These are phyloP conservation scores for Brettanomyces anomalus DNA, from an alignment of 805 yeast genomes.

Conservation along the genomic window DNA sequence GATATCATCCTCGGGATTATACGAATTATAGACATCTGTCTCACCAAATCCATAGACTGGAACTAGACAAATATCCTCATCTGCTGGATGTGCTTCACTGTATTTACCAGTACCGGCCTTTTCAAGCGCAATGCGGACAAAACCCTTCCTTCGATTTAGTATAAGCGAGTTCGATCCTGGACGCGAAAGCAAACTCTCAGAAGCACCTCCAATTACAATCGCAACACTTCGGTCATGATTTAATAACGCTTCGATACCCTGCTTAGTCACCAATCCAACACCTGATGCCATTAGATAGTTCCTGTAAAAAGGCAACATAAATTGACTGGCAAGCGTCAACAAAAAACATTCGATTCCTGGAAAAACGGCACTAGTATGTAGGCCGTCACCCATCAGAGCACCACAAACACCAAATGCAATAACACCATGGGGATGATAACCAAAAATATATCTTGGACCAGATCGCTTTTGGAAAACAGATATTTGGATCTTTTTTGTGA, in stretches of 20 bases:
- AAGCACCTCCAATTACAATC: constrained; percentile 94
- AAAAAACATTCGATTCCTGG: constrained; percentile 81
- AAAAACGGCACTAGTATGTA: constrained; percentile 37
- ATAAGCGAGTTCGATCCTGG: constrained; percentile 63
- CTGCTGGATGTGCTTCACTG: constrained; percentile 6
- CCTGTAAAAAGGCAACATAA: constrained; percentile 73
- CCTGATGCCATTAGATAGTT: constrained; percentile 81
- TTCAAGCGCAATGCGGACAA: constrained; percentile 77
- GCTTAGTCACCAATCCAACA: constrained; percentile 71
- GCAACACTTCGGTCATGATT: constrained; percentile 65
- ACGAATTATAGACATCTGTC: constrained; percentile 45
- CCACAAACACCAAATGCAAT: constrained; percentile 89
- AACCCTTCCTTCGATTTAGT: constrained; percentile 73
- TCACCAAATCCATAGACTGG: constrained; percentile 93
- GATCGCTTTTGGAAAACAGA: constrained; percentile 23
- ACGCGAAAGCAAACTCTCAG: constrained; percentile 66
- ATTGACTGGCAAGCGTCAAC: constrained; percentile 76
- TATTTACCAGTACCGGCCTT: constrained; percentile 20
- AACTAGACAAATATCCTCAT: constrained; percentile 68
- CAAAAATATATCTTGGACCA: constrained; percentile 79
- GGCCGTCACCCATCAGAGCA: constrained; percentile 66
- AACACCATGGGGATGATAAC: constrained; percentile 95
- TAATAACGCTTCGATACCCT: constrained; percentile 59
- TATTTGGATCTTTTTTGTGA: neutral
- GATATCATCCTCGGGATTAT: constrained; percentile 4